Base-by-base conservation (phyloP, 2,329 filamentous ascomycete species). In the Colletotrichum tanaceti region DNA sequence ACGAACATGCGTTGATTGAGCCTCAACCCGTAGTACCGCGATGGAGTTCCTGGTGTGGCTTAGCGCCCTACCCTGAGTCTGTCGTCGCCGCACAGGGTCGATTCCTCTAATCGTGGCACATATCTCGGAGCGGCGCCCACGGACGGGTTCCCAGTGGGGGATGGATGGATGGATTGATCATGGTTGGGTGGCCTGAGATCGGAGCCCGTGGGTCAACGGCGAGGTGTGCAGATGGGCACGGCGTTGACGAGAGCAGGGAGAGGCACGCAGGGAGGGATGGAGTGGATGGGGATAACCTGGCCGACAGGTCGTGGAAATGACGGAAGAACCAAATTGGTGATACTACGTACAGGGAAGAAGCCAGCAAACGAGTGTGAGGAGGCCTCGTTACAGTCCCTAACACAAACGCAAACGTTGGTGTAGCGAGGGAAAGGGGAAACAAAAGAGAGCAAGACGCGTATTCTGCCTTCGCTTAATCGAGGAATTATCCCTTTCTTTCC, bases 41-140 rank as follows among this genome's bases (percentile, higher is more conserved):
- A 52, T 62, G 54, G 58, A 41, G 67, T 67, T 41, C 43, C 39
- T 20, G 52, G 52, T 32, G 63, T 70, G 67, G 67, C 67, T 68
- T 62, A 68, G 67, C 58, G 52, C 28, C 24, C n/a, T 69, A 24
- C 52, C 52, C 49, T 67, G 39, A 46, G 18, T 58, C 53, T 67
- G 70, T 59, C 70, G 67, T 70, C 70, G 58, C 70, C 46, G 58
- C 35, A 50, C 70, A 67, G 58, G 67, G 67, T 41, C 63, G 58
- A 71, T 70, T 58, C 55, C 58, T 52, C 47, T 57, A 50, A 44
- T 52, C 61, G 44, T 65, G 22, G 41, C 47, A 58, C 65, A 65
- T 68, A 57, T 50, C 62, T 57, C 43, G 50, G 49, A 46, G 62
- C 62, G 62, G 65, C 62, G 65, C 55, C 50, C 43, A 46, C 55